Evolutionary conservation across 495 filamentous ascomycete species (phyloP), one percentile per base, ranked within the genome.

Genomic region (Cladorrhinum samala): DNA sequence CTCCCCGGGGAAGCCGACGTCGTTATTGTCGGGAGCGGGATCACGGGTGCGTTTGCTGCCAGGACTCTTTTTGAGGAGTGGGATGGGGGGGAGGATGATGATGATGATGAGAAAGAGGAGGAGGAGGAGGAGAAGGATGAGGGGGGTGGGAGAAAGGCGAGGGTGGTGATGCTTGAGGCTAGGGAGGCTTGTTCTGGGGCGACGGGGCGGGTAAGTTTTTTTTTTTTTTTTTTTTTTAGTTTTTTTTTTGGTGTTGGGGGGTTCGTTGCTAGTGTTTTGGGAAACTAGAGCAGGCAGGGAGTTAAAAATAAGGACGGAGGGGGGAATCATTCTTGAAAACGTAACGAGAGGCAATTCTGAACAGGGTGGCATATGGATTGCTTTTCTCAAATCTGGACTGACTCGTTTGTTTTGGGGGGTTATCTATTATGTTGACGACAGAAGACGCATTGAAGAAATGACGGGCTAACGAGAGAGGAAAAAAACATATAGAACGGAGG

Each of bases 121-220:
- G 74, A 47, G 17, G 23, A 27, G 9, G 46, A 6, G 30, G 36
- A 13, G 20, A 87, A 90, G 64, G 85, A n/a, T 1, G 18, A 48
- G 47, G 21, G 18, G 37, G 37, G 14, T 2, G 14, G 49, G 23
- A 63, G 63, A 44, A 66, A 63, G 58, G 50, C 68, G 46, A 75
- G 68, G 8, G 65, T 91, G 1, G 75, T 89, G 1, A 83, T 93
- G 76, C 71, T 95, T 1, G 89, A 95, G 67, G 88, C 88, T 4
- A 76, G 88, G 46, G 83, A 87, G 66, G 81, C 83, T 8, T 91
- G 86, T 62, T 88, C 77, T 71, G 89, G 89, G 14, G 89, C 89
- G 16, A 93, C 89, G 0, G 89, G 89, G 0, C 72, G 88, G 53
- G 80, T 83, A 48, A 64, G 74, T 70, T 5, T 14, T n/a, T 33